phyloP scores from a whole-genome alignment of 1,139 yeast species.

The Arxiozyma slooffiae region DNA sequence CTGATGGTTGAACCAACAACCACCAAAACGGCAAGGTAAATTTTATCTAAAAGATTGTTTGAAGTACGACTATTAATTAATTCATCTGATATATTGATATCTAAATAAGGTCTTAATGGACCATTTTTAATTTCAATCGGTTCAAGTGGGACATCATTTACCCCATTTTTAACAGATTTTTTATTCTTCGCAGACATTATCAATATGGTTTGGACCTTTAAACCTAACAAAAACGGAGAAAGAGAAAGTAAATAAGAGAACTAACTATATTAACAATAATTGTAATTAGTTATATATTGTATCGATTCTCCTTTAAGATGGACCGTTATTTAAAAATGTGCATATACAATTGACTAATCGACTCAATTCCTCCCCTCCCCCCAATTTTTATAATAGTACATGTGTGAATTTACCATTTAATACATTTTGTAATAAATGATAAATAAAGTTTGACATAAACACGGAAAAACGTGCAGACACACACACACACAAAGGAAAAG shows the following conservation, averaged over 20 bases:
- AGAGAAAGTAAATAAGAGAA: background rate
- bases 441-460: no score
- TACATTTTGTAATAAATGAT: no score
- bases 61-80: constrained; percentile 33
- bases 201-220: background rate
- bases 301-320: no score
- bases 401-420: no score
- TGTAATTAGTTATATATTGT: background rate
- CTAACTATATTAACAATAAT: background rate
- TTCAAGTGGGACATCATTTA: constrained; percentile 19
- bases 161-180: constrained; percentile 1
- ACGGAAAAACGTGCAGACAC: no score
- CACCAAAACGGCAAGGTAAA: constrained; percentile 41
- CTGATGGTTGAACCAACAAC: constrained; percentile 49
- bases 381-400: no score
- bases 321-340: no score
- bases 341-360: background rate
- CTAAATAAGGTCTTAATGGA: constrained; percentile 32
- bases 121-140: constrained; percentile 35
- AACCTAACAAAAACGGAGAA: background rate
- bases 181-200: constrained; percentile 6
- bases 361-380: background rate
- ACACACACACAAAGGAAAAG: no score
- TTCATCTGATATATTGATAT: constrained; percentile 37
- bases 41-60: constrained; percentile 31